Base-by-base conservation (phyloP, 2,329 filamentous ascomycete species). In the Xylaria sp. region DNA sequence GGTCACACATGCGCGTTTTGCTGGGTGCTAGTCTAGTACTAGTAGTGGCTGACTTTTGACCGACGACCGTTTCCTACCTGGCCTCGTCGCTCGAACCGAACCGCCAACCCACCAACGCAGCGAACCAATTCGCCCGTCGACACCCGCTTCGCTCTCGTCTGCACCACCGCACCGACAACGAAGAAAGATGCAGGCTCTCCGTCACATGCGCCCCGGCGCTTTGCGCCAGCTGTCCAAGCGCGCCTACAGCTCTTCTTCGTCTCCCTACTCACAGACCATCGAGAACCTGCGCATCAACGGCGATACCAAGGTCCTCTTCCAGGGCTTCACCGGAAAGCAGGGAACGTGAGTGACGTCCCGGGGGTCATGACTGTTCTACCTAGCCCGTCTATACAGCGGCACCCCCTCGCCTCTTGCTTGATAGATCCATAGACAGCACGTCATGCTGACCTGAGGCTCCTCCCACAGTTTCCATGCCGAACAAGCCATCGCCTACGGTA, bases 401-500 rank as follows among this genome's bases (percentile, higher is more conserved):
- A 8, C 54, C 5, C 23, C 9, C 1, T 8, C n/a, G 13, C 3
- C 39, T 41, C 9, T 15, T 1, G 39, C 15, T 13, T 44, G 39
- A 1, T 13, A 18, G 12, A 5, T 48, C 48, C 7, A 37, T 54
- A 41, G 62, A 66, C 62, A 56, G 44, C 28, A 63, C 66, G 18
- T 65, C 57, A 68, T 80, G 75, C 82, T 82, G 73, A 81, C 74
- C 57, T 72, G 65, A 68, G 10, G 2, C 32, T 63, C 32, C n/a
- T 25, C 10, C 37, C 59, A 62, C 76, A 98, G 95, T 78, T 99
- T 99, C 88, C 96, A 99, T 84, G 96, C 96, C 75, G 89, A 94
- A 82, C 94, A 98, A 86, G 96, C 96, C 76, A 98, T 99, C 84
- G 96, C 97, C 83, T 99, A 99, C 85, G 96, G 94, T 97, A 93